These are phyloP conservation scores for Eudorina sp. DNA, from an alignment of 139 green algal genomes.

Conservation along the genomic window DNA sequence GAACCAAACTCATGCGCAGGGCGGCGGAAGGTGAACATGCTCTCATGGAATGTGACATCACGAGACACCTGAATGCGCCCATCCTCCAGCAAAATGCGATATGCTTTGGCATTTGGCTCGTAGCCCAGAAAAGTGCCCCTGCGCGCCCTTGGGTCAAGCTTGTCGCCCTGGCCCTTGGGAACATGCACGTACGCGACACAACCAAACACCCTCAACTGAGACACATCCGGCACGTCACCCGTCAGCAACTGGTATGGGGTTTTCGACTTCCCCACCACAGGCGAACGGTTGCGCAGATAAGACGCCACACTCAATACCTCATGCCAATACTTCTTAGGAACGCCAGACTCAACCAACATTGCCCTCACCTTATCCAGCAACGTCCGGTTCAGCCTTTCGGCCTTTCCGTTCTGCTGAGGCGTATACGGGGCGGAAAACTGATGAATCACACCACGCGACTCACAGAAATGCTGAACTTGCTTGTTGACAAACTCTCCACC, in stretches of 20 bases:
- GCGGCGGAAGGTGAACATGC: too few relatives aligned
- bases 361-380: conserved; percentile 27
- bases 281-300: conserved; percentile 15
- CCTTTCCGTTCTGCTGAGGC: conserved; percentile 48
- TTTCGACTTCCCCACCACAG: background rate
- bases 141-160: too few relatives aligned
- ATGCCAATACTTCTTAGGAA: background rate
- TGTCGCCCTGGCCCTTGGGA: background rate
- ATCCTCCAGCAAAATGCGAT: too few relatives aligned
- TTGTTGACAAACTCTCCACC: background rate
- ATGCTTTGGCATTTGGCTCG: too few relatives aligned
- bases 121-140: too few relatives aligned
- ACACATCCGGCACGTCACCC: background rate
- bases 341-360: conserved; percentile 18
- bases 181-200: background rate
- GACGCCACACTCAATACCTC: background rate
- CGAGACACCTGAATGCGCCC: too few relatives aligned
- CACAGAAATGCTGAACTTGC: background rate
- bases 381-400: conserved; percentile 54
- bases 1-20: too few relatives aligned
- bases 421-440: background rate
- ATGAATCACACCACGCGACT: background rate
- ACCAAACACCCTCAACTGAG: background rate
- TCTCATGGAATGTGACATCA: too few relatives aligned
- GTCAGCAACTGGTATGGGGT: background rate